These are phyloP conservation scores for Strigomonas galati DNA, from an alignment of 208 protist genomes.

Conservation along the genomic window DNA sequence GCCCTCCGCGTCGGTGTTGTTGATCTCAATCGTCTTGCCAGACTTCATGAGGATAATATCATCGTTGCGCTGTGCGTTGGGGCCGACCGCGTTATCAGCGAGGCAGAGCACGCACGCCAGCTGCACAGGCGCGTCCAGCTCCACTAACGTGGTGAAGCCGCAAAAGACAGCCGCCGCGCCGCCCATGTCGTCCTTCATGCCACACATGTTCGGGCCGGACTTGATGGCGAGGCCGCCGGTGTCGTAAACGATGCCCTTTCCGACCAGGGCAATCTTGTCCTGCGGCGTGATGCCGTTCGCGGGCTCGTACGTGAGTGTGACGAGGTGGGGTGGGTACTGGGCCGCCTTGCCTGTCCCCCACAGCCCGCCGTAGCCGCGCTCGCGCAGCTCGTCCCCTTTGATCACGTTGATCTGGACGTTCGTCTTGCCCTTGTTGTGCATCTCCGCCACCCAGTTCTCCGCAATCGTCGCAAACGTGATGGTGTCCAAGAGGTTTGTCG, in stretches of 20 bases:
- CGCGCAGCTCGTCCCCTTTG: slow-evolving; percentile 73
- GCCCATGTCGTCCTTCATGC: slow-evolving; percentile 93
- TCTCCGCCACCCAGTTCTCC: slow-evolving; percentile 28
- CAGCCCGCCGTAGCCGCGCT: slow-evolving; percentile 78
- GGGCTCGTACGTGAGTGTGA: slow-evolving; percentile 77
- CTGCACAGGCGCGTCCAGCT: slow-evolving; percentile 35
- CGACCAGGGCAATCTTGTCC: slow-evolving; percentile 77
- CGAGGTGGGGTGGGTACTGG: slow-evolving; percentile 76
- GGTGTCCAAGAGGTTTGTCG: slow-evolving; percentile 82
- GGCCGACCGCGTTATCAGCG: slow-evolving; percentile 88
- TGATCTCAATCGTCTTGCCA: slow-evolving; percentile 87
- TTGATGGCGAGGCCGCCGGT: slow-evolving; percentile 89
- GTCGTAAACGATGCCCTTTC: slow-evolving; percentile 93
- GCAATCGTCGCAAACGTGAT: slow-evolving; percentile 81
- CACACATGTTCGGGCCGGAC: slow-evolving; percentile 62
- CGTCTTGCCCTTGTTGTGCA: slow-evolving; percentile 25
- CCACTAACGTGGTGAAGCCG: slow-evolving; percentile 60
- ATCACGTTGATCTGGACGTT: slow-evolving; percentile 48
- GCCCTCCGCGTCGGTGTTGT: slow-evolving; percentile 93
- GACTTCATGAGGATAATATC: slow-evolving; percentile 89
- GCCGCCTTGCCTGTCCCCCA: slow-evolving; percentile 84
- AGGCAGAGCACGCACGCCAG: slow-evolving; percentile 73
- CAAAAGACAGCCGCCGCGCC: slow-evolving; percentile 84
- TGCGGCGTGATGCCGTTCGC: slow-evolving; percentile 36
- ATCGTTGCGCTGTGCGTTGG: slow-evolving; percentile 72